Conservation (phyloP, 345 rosid genomes). For the Eucalyptus decipiens region DNA sequence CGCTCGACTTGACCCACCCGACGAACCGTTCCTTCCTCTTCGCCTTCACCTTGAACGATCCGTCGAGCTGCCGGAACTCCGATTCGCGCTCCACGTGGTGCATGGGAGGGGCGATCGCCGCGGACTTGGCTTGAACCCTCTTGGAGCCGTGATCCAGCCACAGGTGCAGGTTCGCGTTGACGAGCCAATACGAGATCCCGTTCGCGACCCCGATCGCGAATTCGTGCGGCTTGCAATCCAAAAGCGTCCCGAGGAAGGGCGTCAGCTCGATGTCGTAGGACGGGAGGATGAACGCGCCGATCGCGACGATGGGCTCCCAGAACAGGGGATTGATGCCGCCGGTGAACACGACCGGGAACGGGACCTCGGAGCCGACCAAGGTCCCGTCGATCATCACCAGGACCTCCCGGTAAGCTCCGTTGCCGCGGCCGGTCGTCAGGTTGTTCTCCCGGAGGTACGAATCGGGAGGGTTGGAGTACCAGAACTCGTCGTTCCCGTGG, state of each 20-base stretch:
- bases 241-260: conserved; percentile 50
- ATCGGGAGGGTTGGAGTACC: conserved; percentile 87
- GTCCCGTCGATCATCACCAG: conserved; percentile 51
- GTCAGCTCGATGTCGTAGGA: conserved; percentile 69
- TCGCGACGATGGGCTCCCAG: conserved; percentile 77
- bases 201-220: conserved; percentile 40
- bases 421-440: conserved; percentile 42
- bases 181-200: conserved; percentile 76
- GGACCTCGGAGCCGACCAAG: conserved; percentile 62
- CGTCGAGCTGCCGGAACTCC: conserved; percentile 45
- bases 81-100: conserved; percentile 13
- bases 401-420: conserved; percentile 70
- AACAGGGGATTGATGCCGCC: conserved; percentile 86
- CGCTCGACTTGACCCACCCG: conserved; percentile 67
- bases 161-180: conserved; percentile 68
- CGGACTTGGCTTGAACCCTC: conserved; percentile 27
- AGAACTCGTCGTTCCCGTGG: conserved; percentile 86
- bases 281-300: conserved; percentile 71
- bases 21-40: conserved; percentile 22
- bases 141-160: conserved; percentile 42
- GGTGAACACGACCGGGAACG: conserved; percentile 68
- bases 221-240: conserved; percentile 51
- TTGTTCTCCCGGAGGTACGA: conserved; percentile 51
- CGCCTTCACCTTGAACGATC: conserved; percentile 40
- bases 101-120: conserved; percentile 7